These are phyloP conservation scores for Arthroderma sp. DNA, from an alignment of 2,329 filamentous ascomycete species.

Conservation along the genomic window DNA sequence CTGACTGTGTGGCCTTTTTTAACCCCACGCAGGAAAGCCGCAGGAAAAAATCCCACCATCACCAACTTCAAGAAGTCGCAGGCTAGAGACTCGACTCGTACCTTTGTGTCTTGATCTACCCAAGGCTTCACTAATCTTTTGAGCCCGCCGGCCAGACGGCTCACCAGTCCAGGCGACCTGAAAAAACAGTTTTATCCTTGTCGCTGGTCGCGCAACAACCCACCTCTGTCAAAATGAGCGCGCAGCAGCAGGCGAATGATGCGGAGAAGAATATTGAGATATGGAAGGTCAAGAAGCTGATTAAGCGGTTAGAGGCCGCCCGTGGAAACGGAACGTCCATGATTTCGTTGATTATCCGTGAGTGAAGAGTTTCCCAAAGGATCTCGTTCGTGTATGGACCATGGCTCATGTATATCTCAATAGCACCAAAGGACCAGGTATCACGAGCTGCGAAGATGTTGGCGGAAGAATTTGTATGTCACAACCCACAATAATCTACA, in stretches of 20 bases:
- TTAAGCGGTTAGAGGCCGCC: constrained; percentile 94
- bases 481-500: neutral
- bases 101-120: neutral
- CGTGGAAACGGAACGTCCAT: constrained; percentile 98
- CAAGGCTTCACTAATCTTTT: neutral
- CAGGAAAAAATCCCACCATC: neutral
- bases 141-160: neutral
- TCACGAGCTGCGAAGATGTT: constrained; percentile 97
- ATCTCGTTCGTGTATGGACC: neutral
- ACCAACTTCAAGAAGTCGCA: neutral
- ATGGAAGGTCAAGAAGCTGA: constrained; percentile 96
- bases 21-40: no score
- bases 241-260: constrained; percentile 66
- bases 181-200: neutral
- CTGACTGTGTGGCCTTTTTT: no score
- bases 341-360: constrained; percentile 98
- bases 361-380: constrained; percentile 24
- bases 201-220: neutral
- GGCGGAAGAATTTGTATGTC: constrained; percentile 95
- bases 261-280: constrained; percentile 94
- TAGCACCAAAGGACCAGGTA: constrained; percentile 95
- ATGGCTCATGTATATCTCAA: constrained; percentile 6
- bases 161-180: neutral
- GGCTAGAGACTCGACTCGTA: neutral
- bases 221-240: constrained; percentile 58